Conservation (phyloP, 1,139 yeast species). For the Zygosaccharomyces sapae region DNA sequence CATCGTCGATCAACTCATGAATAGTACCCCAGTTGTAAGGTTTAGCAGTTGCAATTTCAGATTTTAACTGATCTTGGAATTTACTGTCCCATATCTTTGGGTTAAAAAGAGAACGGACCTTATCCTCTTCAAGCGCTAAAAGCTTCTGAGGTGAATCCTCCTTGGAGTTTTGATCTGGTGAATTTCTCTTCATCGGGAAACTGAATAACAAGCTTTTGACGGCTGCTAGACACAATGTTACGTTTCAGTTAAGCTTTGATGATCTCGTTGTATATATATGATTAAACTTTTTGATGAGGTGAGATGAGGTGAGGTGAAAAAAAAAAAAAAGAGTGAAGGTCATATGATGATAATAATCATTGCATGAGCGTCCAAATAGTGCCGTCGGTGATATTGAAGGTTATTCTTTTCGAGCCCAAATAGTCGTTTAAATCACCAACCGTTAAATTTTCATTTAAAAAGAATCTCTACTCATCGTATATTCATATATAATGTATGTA, state of each 20-base stretch:
- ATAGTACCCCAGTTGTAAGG: slow-evolving; percentile 94
- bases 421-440: background rate
- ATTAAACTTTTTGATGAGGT: slow-evolving; percentile 2
- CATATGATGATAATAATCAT: background rate
- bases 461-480: background rate
- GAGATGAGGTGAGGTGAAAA: slow-evolving; percentile 9
- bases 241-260: too few relatives aligned
- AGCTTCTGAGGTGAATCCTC: slow-evolving; percentile 21
- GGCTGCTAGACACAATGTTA: too few relatives aligned
- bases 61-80: slow-evolving; percentile 43
- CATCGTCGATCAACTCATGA: slow-evolving; percentile 66
- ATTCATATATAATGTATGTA: background rate
- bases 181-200: slow-evolving; percentile 1
- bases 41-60: slow-evolving; percentile 47
- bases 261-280: background rate
- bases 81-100: slow-evolving; percentile 49
- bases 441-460: background rate
- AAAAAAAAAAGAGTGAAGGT: background rate
- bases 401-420: background rate
- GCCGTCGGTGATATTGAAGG: too few relatives aligned
- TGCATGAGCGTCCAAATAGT: too few relatives aligned
- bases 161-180: slow-evolving; percentile 1
- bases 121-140: slow-evolving; percentile 29
- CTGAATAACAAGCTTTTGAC: background rate
- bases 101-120: slow-evolving; percentile 50